Percentiles rank a stretch among this genome's conserved stretches.
Conservation (phyloP, 495 filamentous ascomycete species). For the Chaetomium fimeti region DNA sequence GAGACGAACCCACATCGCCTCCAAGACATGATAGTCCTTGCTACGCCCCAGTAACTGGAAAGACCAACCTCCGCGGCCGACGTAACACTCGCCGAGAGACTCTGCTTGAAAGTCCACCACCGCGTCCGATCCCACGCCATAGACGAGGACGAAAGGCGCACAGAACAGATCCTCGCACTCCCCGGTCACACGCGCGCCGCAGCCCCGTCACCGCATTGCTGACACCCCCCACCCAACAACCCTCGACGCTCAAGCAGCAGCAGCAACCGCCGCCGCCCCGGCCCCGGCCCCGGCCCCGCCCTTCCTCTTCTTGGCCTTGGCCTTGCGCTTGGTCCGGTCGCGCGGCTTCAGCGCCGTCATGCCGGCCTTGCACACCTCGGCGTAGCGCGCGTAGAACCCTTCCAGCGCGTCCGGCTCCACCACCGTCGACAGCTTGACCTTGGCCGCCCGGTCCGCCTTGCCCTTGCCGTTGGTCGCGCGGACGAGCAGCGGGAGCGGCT, state of each 20-base stretch:
- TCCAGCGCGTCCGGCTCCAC: conserved; percentile 74
- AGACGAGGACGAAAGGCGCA: no score
- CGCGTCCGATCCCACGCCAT: no score
- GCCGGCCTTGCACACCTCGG: conserved; percentile 85
- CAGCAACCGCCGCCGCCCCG: neutral
- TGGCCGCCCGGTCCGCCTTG: conserved; percentile 50
- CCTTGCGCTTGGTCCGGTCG: conserved; percentile 79
- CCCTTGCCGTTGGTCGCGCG: conserved; percentile 78
- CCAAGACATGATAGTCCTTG: no score
- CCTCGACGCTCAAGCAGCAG: neutral
- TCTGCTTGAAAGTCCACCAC: no score
- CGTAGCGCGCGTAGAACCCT: conserved; percentile 78
- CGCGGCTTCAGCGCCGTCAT: conserved; percentile 89
- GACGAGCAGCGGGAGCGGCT: conserved; percentile 70
- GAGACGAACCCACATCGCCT: no score
- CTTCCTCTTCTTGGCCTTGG: conserved; percentile 72
- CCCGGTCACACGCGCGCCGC: no score
- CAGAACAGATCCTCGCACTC: no score
- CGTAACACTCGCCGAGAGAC: no score
- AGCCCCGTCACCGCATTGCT: no score
- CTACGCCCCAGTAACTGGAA: no score
- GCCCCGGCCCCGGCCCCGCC: neutral
- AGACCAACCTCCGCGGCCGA: no score
- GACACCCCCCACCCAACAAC: neutral
- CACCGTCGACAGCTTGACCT: conserved; percentile 81